Evolutionary conservation across 129 eudicot genomes (phyloP).

Genomic region (Solidago caesia): DNA sequence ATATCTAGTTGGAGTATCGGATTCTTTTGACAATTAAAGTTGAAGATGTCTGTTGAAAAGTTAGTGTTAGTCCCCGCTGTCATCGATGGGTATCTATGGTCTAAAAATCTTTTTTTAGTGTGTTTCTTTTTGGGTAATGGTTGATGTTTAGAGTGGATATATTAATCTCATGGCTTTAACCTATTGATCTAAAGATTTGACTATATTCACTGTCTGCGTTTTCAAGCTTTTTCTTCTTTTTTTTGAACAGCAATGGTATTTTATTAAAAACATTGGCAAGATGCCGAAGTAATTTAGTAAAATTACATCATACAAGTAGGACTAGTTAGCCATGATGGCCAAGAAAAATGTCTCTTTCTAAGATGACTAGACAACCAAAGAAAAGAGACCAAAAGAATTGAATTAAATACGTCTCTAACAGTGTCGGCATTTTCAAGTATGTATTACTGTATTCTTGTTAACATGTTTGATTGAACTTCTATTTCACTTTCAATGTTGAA

Average conservation of each 20-base stretch:
- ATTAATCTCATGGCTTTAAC: not conserved
- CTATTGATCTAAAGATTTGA: not conserved
- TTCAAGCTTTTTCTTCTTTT: not conserved
- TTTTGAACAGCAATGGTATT: too few species aligned
- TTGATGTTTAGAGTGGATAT: conserved; percentile 11
- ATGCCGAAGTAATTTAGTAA: too few species aligned
- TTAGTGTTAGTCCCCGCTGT: conserved; percentile 7
- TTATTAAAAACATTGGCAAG: too few species aligned
- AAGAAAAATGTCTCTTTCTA: too few species aligned
- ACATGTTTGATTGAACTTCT: not conserved
- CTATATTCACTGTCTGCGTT: not conserved
- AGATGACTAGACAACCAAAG: too few species aligned
- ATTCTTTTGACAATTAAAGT: conserved; percentile 19
- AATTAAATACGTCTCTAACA: too few species aligned
- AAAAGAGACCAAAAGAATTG: too few species aligned
- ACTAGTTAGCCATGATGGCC: too few species aligned
- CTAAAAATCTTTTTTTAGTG: not conserved
- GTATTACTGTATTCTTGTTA: not conserved
- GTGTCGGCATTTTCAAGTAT: not conserved
- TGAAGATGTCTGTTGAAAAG: conserved; percentile 23
- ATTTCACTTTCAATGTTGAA: too few species aligned
- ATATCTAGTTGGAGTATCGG: conserved; percentile 27
- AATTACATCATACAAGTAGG: too few species aligned
- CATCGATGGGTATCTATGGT: not conserved
- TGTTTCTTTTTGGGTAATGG: not conserved